These are phyloP conservation scores for Phytopythium mirpurense DNA, from an alignment of 352 stramenopile species.

Conservation along the genomic window DNA sequence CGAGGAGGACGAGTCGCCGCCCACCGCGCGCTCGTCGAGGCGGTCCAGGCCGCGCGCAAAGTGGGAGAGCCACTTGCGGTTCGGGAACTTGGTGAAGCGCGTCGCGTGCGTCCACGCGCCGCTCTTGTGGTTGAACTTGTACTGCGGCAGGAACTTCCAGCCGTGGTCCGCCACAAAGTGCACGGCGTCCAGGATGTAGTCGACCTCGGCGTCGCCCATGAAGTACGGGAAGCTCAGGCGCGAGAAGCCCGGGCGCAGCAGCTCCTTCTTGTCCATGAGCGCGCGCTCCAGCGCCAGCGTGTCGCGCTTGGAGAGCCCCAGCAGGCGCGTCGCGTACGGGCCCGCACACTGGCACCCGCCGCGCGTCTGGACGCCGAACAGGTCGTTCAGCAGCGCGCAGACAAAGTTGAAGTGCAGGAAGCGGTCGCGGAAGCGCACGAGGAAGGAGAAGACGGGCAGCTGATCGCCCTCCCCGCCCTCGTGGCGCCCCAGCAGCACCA, in stretches of 20 bases:
- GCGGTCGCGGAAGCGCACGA: conserved; percentile 79
- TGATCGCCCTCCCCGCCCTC: conserved; percentile 29
- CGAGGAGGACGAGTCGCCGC: too few relatives aligned
- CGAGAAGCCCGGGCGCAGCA: conserved; percentile 93
- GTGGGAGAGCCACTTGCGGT: conserved; percentile 52
- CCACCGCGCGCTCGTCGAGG: conserved; percentile 4
- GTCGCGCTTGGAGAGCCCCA: conserved; percentile 81
- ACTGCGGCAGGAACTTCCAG: conserved; percentile 92
- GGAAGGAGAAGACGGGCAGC: conserved; percentile 95
- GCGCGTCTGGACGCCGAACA: conserved; percentile 92
- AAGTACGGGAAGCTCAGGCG: conserved; percentile 92
- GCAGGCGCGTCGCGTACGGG: conserved; percentile 90
- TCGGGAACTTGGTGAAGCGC: conserved; percentile 45
- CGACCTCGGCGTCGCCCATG: conserved; percentile 70
- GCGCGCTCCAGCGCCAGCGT: conserved; percentile 77
- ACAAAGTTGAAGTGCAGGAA: conserved; percentile 99
- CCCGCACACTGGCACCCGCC: conserved; percentile 67
- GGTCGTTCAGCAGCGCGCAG: conserved; percentile 95
- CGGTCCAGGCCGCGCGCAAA: conserved; percentile 29
- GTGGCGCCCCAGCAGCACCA: conserved; percentile 88
- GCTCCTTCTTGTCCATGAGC: conserved; percentile 88
- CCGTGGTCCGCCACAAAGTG: conserved; percentile 91
- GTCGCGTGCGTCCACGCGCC: conserved; percentile 87
- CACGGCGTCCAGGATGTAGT: conserved; percentile 93
- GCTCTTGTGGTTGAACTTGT: conserved; percentile 93